Percentiles rank a stretch among this genome's conserved stretches.
phyloP scores from a whole-genome alignment of 345 rosid species.

The Chamaenerion angustifolium region DNA sequence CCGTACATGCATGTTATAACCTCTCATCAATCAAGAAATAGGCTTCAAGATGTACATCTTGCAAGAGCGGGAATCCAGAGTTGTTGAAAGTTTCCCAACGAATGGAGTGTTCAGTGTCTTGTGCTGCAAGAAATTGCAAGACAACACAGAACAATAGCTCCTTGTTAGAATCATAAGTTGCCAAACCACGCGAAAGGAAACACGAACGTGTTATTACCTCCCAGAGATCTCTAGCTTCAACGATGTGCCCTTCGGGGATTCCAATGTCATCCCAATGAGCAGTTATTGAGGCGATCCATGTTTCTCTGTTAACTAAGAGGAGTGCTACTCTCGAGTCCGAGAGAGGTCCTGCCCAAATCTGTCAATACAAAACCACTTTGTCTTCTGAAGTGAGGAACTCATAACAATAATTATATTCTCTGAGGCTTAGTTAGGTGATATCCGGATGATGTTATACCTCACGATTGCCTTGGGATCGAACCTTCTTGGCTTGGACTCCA shows the following conservation, averaged over 20 bases:
- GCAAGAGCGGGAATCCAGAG: constrained; percentile 42
- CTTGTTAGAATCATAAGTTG: too few species aligned
- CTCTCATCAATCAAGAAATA: constrained; percentile 18
- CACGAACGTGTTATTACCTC: constrained; percentile 33
- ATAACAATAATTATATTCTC: too few species aligned
- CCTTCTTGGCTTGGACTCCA: constrained; percentile 41
- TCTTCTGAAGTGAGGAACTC: too few species aligned
- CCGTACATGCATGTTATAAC: too few species aligned
- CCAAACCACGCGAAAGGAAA: background rate
- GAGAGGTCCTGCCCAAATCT: constrained; percentile 81
- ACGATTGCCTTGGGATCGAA: constrained; percentile 24
- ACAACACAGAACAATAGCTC: too few species aligned
- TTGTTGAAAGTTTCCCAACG: constrained; percentile 45
- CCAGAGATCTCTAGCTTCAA: constrained; percentile 71
- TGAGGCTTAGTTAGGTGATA: too few species aligned
- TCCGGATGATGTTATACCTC: constrained; percentile 14
- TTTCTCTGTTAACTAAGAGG: constrained; percentile 49
- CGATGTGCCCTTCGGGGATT: constrained; percentile 29
- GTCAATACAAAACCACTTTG: background rate
- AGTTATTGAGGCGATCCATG: constrained; percentile 18
- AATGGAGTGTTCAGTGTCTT: constrained; percentile 40
- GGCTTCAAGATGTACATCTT: constrained; percentile 75
- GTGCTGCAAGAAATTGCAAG: constrained; percentile 36
- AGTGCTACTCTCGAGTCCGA: constrained; percentile 42
- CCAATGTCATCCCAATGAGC: constrained; percentile 71